Evolutionary conservation across 2,329 filamentous ascomycete species (phyloP), one percentile per base, ranked within the genome.

Genomic region (Claviceps quebecensis): DNA sequence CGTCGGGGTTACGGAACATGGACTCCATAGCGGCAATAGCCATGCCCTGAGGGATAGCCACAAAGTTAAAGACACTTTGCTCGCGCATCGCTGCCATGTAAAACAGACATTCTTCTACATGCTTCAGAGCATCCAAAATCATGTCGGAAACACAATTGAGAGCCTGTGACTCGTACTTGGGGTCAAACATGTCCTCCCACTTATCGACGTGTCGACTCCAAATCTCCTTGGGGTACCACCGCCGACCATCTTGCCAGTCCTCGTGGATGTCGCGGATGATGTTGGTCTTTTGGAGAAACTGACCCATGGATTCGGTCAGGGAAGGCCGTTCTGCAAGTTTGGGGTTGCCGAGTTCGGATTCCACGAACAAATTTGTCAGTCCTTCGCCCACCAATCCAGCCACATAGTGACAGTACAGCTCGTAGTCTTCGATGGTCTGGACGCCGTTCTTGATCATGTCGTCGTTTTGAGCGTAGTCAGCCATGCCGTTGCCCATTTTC

Each of bases 51-150:
- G 93, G 93, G 56, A 98, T 98, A 52, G 91, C 91, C 47, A 89
- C 89, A 67, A 98, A 98, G 76, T 98, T 98, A 80, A 98, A 98
- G 26, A 95, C 88, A 64, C 88, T 95, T 72, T 98, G 93, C 64
- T 98, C 93, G 58, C 84, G 84, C 56, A 98, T 81, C 46, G 87
- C 93, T 5, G 91, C 91, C 72, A 98, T 88, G 71, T 97, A 98
- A 73, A 90, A 96, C n/a, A 98, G 71, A 65, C 91, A 97, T 63
- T 97, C 89, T 57, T 96, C 89, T 4, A 80, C 85, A 59, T 95
- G 86, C 63, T 83, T 81, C 44, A 98, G 75, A 5, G 91, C 87
- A 61, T 93, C 88, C 53, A 97, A 75, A 6, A 97, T 83, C 90
- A 98, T 95, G 63, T 96, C 88, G 1, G 91, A 95, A 59, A 84